Percentiles rank a stretch among this genome's conserved stretches.
Conservation (phyloP, 2,329 filamentous ascomycete species). For the Alternaria longipes region DNA sequence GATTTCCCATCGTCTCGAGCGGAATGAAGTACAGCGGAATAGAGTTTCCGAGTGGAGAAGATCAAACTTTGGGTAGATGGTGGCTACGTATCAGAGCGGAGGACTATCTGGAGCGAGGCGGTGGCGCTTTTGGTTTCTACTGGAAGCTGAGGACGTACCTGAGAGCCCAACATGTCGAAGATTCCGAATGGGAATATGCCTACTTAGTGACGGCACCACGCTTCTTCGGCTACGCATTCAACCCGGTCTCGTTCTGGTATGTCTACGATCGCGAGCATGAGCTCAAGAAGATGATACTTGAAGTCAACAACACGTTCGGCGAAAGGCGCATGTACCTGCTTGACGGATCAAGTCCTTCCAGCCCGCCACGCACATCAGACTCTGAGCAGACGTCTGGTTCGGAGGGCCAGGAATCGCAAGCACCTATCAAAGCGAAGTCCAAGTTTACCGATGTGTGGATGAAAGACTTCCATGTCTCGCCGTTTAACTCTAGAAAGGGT, state of each 20-base stretch:
- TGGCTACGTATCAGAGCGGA: constrained; percentile 70
- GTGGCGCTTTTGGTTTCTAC: constrained; percentile 63
- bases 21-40: constrained; percentile 50
- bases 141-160: constrained; percentile 71
- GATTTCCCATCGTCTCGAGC: constrained; percentile 71
- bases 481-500: constrained; percentile 70
- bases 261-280: constrained; percentile 69
- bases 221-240: constrained; percentile 76
- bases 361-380: constrained; percentile 31
- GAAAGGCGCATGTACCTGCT: constrained; percentile 74
- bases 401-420: constrained; percentile 11
- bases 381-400: constrained; percentile 14
- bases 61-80: constrained; percentile 43
- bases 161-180: constrained; percentile 65
- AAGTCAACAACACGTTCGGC: constrained; percentile 81
- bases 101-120: constrained; percentile 69
- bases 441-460: constrained; percentile 64
- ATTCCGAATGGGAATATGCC: constrained; percentile 69
- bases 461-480: constrained; percentile 81
- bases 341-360: constrained; percentile 48
- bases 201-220: constrained; percentile 76
- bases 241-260: constrained; percentile 82
- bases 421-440: constrained; percentile 18
- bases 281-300: constrained; percentile 72
- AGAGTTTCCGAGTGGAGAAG: constrained; percentile 31